These are phyloP conservation scores for Heterobasidion irregulare DNA, from an alignment of 1,284 basidiomycete species.

Conservation along the genomic window DNA sequence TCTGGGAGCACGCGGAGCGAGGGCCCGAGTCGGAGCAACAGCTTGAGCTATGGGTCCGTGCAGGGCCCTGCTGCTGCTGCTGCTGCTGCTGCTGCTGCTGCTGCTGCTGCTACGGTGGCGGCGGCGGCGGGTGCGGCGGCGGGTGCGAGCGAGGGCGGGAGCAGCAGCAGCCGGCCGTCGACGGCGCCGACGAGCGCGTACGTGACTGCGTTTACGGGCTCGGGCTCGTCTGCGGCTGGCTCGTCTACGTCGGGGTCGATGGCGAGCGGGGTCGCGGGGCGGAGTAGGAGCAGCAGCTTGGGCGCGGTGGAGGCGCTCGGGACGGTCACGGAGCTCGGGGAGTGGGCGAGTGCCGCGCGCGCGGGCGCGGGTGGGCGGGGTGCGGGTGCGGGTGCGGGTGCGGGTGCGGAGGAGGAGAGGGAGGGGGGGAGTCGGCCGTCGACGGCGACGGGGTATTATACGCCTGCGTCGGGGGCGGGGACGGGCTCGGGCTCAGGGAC, in stretches of 20 bases:
- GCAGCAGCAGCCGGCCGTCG: not conserved
- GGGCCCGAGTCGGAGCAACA: constrained; percentile 18
- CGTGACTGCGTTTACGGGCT: no score
- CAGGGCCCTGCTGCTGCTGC: no score
- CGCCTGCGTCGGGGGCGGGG: not conserved
- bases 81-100: no score
- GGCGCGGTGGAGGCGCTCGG: constrained; percentile 6
- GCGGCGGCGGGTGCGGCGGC: constrained; percentile 3
- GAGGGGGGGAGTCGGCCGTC: not conserved
- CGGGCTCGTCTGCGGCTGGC: no score
- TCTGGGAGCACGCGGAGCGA: constrained; percentile 14
- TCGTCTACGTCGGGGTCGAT: no score
- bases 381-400: no score
- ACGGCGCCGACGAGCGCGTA: no score
- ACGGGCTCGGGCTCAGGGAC: no score
- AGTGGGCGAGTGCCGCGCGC: not conserved
- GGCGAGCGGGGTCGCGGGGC: not conserved
- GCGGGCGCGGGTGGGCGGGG: not conserved
- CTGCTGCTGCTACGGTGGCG: no score
- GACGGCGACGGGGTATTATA: not conserved
- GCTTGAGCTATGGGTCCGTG: constrained; percentile 6
- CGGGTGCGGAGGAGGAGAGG: no score
- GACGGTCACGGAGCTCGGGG: constrained; percentile 10
- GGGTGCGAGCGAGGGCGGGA: constrained; percentile 4
- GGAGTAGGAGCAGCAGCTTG: constrained; percentile 10